phyloP scores from a whole-genome alignment of 1,284 basidiomycete genomes.

The Malassezia obtusa region DNA sequence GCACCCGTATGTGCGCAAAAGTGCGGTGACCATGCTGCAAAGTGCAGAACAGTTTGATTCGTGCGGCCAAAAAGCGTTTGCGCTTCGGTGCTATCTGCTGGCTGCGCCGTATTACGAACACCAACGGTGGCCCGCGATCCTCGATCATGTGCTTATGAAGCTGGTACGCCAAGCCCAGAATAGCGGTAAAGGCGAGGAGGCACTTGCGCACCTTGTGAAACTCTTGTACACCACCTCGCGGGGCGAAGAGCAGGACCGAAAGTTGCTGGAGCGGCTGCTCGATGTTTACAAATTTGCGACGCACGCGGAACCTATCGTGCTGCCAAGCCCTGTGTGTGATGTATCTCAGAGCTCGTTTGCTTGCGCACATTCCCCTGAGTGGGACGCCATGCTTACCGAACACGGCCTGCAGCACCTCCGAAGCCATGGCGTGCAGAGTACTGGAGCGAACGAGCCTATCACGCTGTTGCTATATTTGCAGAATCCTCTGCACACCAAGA shows the following conservation, averaged over 20 bases:
- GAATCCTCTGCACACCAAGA: constrained; percentile 6
- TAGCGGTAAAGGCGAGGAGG: constrained; percentile 50
- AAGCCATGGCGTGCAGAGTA: neutral
- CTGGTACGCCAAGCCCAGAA: constrained; percentile 54
- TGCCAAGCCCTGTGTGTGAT: constrained; percentile 2
- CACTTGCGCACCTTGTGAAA: constrained; percentile 50
- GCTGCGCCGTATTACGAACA: constrained; percentile 22
- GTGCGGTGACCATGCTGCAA: constrained; percentile 51
- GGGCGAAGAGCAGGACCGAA: constrained; percentile 42
- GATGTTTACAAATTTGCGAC: constrained; percentile 50
- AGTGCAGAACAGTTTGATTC: constrained; percentile 53
- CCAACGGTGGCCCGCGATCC: constrained; percentile 50
- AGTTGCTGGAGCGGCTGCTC: constrained; percentile 51
- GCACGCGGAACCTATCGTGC: neutral
- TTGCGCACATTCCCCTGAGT: neutral
- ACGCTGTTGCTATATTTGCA: neutral
- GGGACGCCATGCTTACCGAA: neutral
- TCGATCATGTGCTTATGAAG: constrained; percentile 52
- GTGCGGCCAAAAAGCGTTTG: constrained; percentile 50
- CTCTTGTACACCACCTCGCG: constrained; percentile 23
- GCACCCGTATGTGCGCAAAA: constrained; percentile 48
- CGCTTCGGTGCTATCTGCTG: constrained; percentile 26
- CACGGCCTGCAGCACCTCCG: neutral
- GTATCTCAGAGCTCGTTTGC: neutral
- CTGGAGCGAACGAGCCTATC: neutral